Evolutionary conservation across 805 yeast species (phyloP), one percentile per base, ranked within the genome.

Genomic region (Lachancea nothofagi): DNA sequence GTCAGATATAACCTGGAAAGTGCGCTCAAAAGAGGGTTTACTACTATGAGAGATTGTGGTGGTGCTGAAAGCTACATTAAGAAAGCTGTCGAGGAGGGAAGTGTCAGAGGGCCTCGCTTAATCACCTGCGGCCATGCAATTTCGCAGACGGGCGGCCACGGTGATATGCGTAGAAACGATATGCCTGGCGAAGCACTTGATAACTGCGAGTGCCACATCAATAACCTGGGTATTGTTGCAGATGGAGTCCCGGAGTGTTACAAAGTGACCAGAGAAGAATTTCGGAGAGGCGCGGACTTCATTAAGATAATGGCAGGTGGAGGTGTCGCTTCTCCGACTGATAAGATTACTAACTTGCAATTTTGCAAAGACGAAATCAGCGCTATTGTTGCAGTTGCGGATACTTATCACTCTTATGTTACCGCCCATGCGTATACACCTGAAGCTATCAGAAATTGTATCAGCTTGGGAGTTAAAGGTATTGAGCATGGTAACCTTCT

Each of bases 271-370:
- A 23, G 46, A 13, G 46, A 43, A 22, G 46, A 43, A 20, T 43
- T 43, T 40, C 31, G 46, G 12, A 29, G 46, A 28, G 46, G 46
- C 26, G 46, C 41, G 7, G 46, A 43, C 29, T 43, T 43, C 15
- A 40, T 43, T 32, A 43, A 43, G 21, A 40, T 43, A 4, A 43
- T 43, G 46, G 44, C 41, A 8, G 36, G 46, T 5, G 46, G 46
- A 19, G 46, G 46, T 31, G 46, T 43, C 3, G 46, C 46, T n/a
- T 43, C 46, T n/a, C 46, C 46, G 6, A 43, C 44, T 13, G 46
- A 43, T 32, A 43, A 43, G 28, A 40, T 43, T 12, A 18, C 44
- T 5, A 43, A 40, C 40, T 14, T 40, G 28, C 46, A 43, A 18
- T 43, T 40, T 23, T 43, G 46, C 24, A 30, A 40, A 8, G 46